Evolutionary conservation across 2,329 filamentous ascomycete species (phyloP), one percentile per base, ranked within the genome.

Genomic region (Madurella fahalii): DNA sequence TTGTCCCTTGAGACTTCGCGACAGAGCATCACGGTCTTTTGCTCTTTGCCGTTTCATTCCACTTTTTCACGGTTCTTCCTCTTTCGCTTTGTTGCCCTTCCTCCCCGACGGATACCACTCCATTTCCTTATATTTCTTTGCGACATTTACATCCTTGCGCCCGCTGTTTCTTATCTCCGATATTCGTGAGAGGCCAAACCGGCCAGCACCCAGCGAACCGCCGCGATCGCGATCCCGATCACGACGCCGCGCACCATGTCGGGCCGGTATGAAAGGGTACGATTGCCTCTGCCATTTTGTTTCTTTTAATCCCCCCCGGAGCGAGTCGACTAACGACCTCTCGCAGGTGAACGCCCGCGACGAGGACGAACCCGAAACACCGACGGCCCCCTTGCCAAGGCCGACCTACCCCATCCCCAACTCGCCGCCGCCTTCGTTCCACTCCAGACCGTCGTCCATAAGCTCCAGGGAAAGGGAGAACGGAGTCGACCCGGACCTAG

Each of bases 351-450:
- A 81, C 65, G 77, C 75, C 66, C 79, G 79, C 59, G 82, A 85
- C 62, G 77, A 80, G 54, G 79, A 84, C 53, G 75, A 82, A 56
- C 63, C 67, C 57, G 66, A 71, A 53, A 68, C 66, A 48, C 70
- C 68, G 59, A 69, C 64, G 60, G 64, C 52, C 64, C 64, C 65
- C 64, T 63, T 64, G 64, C 68, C 67, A 58, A 62, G 61, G 53
- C 64, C 48, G 40, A 63, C 64, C 13, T 69, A 71, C 31, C 68
- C 71, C 41, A 69, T 78, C 58, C 81, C 82, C 40, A 78, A 74
- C 69, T 87, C 84, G 30, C 83, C 84, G 47, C 84, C 84, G 39
- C 93, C 93, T 2, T 96, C 93, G 1, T 97, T 96, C 72, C 90
- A 85, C 69, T 96, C 92, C 45, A 84, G 89, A 68, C 79, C 87